Conservation (phyloP, 805 yeast species). For the Candida sanyiensis region DNA sequence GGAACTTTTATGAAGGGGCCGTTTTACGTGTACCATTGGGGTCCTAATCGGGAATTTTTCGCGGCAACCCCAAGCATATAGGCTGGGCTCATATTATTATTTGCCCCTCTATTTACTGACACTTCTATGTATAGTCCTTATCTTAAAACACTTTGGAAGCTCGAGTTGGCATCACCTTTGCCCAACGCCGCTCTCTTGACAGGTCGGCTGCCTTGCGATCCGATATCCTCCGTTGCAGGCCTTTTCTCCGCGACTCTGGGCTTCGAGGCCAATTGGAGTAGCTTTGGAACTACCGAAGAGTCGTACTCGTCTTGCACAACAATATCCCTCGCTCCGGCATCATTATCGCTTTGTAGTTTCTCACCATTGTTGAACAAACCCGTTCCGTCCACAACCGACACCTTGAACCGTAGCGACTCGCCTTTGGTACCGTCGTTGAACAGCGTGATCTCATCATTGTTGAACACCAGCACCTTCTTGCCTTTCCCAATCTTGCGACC, state of each 20-base stretch:
- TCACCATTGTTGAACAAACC: conserved; percentile 56
- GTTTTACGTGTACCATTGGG: no score
- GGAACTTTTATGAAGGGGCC: no score
- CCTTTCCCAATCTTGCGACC: conserved; percentile 53
- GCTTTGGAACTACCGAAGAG: conserved; percentile 10
- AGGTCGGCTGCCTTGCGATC: conserved; percentile 11
- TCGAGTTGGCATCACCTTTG: conserved; percentile 24
- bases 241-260: conserved; percentile 2
- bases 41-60: no score
- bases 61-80: no score
- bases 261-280: not conserved
- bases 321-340: conserved; percentile 3
- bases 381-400: conserved; percentile 51
- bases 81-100: no score
- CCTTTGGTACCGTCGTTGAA: conserved; percentile 53
- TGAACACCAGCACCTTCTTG: conserved; percentile 51
- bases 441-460: conserved; percentile 62
- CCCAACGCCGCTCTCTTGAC: conserved; percentile 26
- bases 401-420: conserved; percentile 48
- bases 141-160: conserved; percentile 22
- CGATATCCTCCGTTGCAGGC: conserved; percentile 1
- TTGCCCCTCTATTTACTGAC: no score
- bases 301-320: conserved; percentile 17
- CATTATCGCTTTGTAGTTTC: not conserved
- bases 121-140: conserved; percentile 3